Percentiles rank a stretch among this genome's conserved stretches.
Conservation (phyloP, 176 grass and related monocot species). For the Musa troglodytarum region DNA sequence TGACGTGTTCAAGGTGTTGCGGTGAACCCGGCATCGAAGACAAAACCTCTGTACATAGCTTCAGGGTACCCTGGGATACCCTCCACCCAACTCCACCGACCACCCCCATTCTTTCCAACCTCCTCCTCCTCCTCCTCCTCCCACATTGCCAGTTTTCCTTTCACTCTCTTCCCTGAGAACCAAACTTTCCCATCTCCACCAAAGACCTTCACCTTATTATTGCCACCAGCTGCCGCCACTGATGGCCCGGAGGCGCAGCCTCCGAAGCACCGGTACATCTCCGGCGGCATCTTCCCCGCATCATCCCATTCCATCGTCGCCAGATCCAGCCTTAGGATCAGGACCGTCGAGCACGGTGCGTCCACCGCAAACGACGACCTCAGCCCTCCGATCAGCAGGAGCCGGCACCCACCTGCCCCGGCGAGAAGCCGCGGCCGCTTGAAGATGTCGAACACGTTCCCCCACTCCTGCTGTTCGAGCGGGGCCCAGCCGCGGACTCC, state of each 20-base stretch:
- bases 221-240: slow-evolving; percentile 25
- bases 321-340: slow-evolving; percentile 83
- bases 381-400: slow-evolving; percentile 91
- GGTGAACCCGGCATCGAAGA: slow-evolving; percentile 81
- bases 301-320: slow-evolving; percentile 95
- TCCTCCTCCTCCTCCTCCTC: slow-evolving; percentile 91
- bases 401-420: slow-evolving; percentile 46
- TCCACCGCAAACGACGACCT: slow-evolving; percentile 70
- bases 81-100: slow-evolving; percentile 83
- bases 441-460: slow-evolving; percentile 85
- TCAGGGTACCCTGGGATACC: slow-evolving; percentile 70
- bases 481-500: slow-evolving; percentile 59
- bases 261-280: slow-evolving; percentile 86
- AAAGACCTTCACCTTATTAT: slow-evolving; percentile 99
- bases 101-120: slow-evolving; percentile 23
- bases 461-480: slow-evolving; percentile 53
- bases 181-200: slow-evolving; percentile 93
- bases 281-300: slow-evolving; percentile 77
- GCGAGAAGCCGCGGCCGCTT: slow-evolving; percentile 82
- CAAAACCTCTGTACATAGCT: slow-evolving; percentile 83
- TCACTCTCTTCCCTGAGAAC: slow-evolving; percentile 83
- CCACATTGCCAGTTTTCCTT: slow-evolving; percentile 90
- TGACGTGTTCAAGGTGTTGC: slow-evolving; percentile 38
- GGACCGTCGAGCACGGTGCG: slow-evolving; percentile 87
- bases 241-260: slow-evolving; percentile 38